A percentile compares a stretch with the other conserved stretches of the same genome.
Conservation (phyloP, 2,329 filamentous ascomycete species). For the Aspergillus sojae region DNA sequence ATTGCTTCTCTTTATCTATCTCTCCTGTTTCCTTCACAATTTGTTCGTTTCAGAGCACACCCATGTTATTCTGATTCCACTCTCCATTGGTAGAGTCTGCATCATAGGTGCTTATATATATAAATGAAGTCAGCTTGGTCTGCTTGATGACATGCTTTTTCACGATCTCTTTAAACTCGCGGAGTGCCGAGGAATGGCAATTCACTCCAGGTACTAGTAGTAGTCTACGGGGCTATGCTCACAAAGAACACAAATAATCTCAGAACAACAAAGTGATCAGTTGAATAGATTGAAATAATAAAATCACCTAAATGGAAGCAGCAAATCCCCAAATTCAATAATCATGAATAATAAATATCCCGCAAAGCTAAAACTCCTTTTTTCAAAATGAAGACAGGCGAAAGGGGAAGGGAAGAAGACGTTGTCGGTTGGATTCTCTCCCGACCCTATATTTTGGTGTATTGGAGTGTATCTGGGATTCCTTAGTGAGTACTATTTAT, state of each 20-base stretch:
- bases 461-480: not conserved
- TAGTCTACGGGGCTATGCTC: not conserved
- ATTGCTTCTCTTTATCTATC: not conserved
- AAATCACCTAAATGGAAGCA: not conserved
- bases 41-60: not conserved
- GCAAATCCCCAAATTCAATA: constrained; percentile 1
- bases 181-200: not conserved
- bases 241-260: not conserved
- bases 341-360: not conserved
- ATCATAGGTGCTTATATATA: constrained; percentile 8
- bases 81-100: constrained; percentile 4
- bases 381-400: not conserved
- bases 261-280: not conserved
- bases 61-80: not conserved
- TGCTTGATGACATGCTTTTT: not conserved
- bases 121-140: not conserved
- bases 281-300: not conserved
- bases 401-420: not conserved
- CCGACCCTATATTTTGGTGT: not conserved
- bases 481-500: not conserved
- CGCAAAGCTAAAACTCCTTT: constrained; percentile 2
- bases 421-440: not conserved
- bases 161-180: not conserved
- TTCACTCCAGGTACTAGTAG: not conserved
- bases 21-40: constrained; percentile 1